Base-by-base conservation (phyloP, 2,329 filamentous ascomycete species). In the Sporothrix globosa region DNA sequence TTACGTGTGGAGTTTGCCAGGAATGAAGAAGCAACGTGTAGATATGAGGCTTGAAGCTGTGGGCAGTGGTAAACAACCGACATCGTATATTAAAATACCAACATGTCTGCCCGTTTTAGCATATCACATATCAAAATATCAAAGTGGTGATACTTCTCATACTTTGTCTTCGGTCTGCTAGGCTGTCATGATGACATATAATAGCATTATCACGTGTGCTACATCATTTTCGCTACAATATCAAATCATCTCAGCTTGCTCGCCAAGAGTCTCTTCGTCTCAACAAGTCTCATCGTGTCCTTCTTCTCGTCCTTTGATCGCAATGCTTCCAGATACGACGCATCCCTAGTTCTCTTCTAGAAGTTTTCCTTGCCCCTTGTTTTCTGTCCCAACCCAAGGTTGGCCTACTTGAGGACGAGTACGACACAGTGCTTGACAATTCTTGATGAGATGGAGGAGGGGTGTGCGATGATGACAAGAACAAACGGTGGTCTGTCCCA, bases 231-330 rank as follows among this genome's bases (percentile, higher is more conserved):
- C 10, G 14, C 14, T 19, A 21, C n/a, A 14, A 61, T 24, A 41
- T 17, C 56, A 61, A 61, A 21, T 21, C 10, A 61, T 61, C n/a
- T 61, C 56, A 61, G 39, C 13, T 39, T 11, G 19, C 14, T 4
- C 19, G 60, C 60, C 41, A 63, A 63, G 60, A 63, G 41, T 10
- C 6, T 63, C 4, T 30, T 48, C 24, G 21, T 48, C 60, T 63
- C 60, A 63, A 63, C 6, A 19, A 48, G 60, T 63, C 60, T 48
- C 60, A 63, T 24, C 60, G 30, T 63, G 56, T 44, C 19, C n/a
- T 30, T 19, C 60, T 9, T 63, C 60, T 63, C 41, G 44, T 63
- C 60, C 3, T 48, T 48, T 27, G 21, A 11, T 34, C 19, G 41
- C 41, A 27, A 63, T 63, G 60, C 60, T 48, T 14, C 60, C 60